Evolutionary conservation across 192 early-diverging fungal species (phyloP).

Genomic region (Ambispora gerdemannii): DNA sequence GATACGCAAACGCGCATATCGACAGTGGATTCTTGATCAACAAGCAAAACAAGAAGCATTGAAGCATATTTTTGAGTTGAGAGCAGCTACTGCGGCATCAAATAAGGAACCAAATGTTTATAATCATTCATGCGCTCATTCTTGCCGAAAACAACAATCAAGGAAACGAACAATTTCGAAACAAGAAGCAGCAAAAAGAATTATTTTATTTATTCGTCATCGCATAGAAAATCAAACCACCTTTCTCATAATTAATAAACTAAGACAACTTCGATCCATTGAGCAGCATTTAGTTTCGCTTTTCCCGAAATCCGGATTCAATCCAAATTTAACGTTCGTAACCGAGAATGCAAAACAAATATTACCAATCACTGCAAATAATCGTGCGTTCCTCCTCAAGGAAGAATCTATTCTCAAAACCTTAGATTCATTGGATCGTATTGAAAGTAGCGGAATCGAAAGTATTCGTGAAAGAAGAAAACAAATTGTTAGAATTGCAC

Average conservation of each 20-base stretch:
- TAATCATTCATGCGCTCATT: no score
- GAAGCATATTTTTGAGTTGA: neutral
- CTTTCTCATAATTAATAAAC: neutral
- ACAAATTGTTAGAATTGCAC: slow-evolving; percentile 5
- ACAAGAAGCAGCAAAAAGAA: neutral
- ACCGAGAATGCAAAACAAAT: neutral
- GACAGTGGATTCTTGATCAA: neutral
- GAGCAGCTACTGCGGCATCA: neutral
- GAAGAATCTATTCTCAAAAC: neutral
- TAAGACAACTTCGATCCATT: neutral
- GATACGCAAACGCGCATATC: neutral
- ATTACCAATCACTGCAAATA: neutral
- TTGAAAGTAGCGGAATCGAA: neutral
- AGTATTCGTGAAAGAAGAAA: neutral
- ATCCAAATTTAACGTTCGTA: neutral
- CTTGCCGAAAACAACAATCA: no score
- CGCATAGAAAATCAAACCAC: neutral
- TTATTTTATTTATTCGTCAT: neutral
- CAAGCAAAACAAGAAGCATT: neutral
- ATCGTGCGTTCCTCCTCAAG: neutral
- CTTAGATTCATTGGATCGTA: neutral
- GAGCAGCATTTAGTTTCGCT: neutral
- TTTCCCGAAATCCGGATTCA: neutral
- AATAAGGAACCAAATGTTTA: neutral
- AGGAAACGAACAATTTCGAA: neutral